Evolutionary conservation across 306 rosid genomes (phyloP).

Genomic region (Lablab purpureus): DNA sequence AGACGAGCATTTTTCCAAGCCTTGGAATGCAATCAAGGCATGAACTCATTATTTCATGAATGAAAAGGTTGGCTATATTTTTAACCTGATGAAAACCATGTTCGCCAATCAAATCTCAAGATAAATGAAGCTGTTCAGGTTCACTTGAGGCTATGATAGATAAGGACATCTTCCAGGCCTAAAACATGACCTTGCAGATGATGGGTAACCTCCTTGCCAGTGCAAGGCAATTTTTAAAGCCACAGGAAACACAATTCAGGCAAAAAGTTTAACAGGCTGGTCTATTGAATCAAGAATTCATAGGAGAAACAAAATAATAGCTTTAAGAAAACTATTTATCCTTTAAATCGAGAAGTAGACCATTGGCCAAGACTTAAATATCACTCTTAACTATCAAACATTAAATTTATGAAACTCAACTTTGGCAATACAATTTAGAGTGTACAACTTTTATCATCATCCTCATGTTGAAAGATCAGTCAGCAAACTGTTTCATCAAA

Average conservation of each 20-base stretch:
- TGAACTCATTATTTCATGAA: neutral
- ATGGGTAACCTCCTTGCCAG: neutral
- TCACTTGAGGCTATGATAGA: neutral
- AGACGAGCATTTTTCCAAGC: neutral
- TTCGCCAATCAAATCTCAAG: neutral
- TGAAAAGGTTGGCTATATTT: neutral
- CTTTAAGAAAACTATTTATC: neutral
- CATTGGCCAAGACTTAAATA: neutral
- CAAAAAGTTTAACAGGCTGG: neutral
- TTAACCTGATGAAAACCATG: constrained; percentile 5
- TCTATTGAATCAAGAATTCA: neutral
- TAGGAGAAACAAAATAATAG: neutral
- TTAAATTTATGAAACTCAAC: constrained; percentile 15
- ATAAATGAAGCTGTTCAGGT: neutral
- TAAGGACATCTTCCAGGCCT: neutral
- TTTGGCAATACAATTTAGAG: neutral
- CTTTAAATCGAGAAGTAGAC: neutral
- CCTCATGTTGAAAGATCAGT: constrained; percentile 23
- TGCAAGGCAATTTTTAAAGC: too few relatives aligned
- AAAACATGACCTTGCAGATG: neutral
- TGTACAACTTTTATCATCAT: constrained; percentile 31
- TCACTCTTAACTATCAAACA: constrained; percentile 2
- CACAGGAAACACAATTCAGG: neutral
- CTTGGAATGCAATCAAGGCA: constrained; percentile 12
- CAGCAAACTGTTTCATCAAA: constrained; percentile 1